Evolutionary conservation across 2,329 filamentous ascomycete species (phyloP).

Genomic region (Daldinia sp.): DNA sequence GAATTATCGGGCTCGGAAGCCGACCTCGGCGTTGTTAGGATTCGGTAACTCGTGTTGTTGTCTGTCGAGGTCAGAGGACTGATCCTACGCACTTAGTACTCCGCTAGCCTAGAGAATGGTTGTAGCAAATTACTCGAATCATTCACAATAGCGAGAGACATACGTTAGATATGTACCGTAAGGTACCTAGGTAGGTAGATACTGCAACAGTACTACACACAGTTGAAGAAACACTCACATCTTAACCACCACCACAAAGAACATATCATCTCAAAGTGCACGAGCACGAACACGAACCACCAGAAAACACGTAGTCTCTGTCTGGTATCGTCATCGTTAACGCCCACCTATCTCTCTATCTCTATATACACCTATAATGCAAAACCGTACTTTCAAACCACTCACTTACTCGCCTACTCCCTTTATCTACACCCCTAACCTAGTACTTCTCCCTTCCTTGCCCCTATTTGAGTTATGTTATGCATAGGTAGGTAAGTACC

Average conservation of each 20-base stretch:
- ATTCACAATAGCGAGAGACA: too few relatives aligned
- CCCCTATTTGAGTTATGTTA: neutral
- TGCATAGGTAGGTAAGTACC: neutral
- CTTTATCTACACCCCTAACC: neutral
- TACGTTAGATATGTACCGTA: too few relatives aligned
- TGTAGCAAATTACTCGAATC: too few relatives aligned
- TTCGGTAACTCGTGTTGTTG: neutral
- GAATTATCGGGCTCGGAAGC: neutral
- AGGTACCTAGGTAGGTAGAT: too few relatives aligned
- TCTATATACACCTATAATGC: neutral
- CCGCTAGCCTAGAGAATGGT: neutral
- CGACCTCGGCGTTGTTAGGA: neutral
- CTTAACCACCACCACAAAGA: neutral
- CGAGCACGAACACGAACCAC: too few relatives aligned
- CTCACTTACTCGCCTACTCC: too few relatives aligned
- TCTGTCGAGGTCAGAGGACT: neutral
- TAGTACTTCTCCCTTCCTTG: too few relatives aligned
- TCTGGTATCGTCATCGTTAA: conserved; percentile 3
- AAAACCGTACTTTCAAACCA: neutral
- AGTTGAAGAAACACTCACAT: too few relatives aligned
- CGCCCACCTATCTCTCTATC: neutral
- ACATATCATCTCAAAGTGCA: neutral
- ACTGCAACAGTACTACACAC: too few relatives aligned
- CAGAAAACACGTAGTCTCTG: neutral
- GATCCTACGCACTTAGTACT: neutral